Evolutionary conservation across 306 rosid species (phyloP), one percentile per base, ranked within the genome.

Genomic region (Sophora flavescens): DNA sequence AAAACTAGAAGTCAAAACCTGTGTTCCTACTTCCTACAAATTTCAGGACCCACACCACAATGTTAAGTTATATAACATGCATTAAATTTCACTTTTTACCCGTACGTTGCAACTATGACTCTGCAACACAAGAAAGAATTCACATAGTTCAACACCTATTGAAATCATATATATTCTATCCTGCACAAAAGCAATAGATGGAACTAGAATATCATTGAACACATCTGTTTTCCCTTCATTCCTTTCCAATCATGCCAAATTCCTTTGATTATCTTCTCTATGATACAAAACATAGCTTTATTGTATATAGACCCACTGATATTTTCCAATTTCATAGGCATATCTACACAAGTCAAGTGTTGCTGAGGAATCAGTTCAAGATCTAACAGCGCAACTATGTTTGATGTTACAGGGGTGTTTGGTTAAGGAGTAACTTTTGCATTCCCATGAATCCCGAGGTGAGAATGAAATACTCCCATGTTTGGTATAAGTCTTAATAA

Each of bases 11-110:
- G 63, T 58, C 53, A 45, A 68, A 14, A 52, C 8, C 33, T 11
- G 12, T 9, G 56, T 45, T 67, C 42, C 28, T 28, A 14, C 39
- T 67, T 22, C 22, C 22, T 22, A 22, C 22, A 22, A 22, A 50
- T 54, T 78, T 69, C 38, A 50, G 39, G 38, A 50, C 47, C 64
- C 54, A 69, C 28, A 4, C 64, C 54, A 69, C 28, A 4, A 52
- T 53, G 52, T 65, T 58, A 33, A 63, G 28, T 63, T 2, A 18
- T 36, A 35, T 16, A 70, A 11, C 14, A 44, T 33, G 41, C 33
- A 54, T 4, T 54, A 48, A 16, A 48, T 50, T 50, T 75, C 63
- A 50, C n/a, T 22, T 51, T 35, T 63, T 6, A 48, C 6, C 51
- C 38, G 33, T 13, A 11, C 6, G 62, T 48, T 14, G 32, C 15